These are phyloP conservation scores for Cryptomeria japonica DNA, from an alignment of 75 land plant genomes.

Conservation along the genomic window DNA sequence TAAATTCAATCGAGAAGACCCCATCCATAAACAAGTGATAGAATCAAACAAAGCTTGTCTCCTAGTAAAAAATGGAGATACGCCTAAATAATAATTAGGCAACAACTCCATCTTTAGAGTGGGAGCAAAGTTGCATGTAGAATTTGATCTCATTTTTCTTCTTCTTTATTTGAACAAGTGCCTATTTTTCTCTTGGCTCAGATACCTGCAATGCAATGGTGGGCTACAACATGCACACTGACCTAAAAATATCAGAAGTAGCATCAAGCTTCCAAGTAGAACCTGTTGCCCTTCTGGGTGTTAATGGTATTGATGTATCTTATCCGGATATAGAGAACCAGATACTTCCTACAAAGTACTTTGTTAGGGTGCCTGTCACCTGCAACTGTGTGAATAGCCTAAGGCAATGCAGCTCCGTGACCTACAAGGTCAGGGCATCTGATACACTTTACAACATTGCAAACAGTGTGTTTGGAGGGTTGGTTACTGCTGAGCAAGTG, in stretches of 20 bases:
- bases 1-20: too few species aligned
- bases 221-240: slow-evolving; percentile 69
- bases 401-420: slow-evolving; percentile 36
- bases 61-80: too few species aligned
- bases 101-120: too few species aligned
- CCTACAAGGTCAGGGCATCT: slow-evolving; percentile 52
- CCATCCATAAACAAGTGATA: too few species aligned
- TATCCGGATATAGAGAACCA: slow-evolving; percentile 49
- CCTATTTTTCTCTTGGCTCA: too few species aligned
- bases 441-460: slow-evolving; percentile 64
- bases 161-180: too few species aligned
- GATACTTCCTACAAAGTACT: slow-evolving; percentile 55
- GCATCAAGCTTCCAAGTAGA: slow-evolving; percentile 61
- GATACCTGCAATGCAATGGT: slow-evolving; percentile 61
- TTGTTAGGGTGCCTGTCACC: slow-evolving; percentile 54
- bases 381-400: slow-evolving; percentile 70
- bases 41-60: too few species aligned
- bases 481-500: slow-evolving; percentile 68
- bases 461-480: slow-evolving; percentile 39
- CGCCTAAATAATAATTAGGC: too few species aligned
- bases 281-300: slow-evolving; percentile 59
- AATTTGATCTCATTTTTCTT: too few species aligned
- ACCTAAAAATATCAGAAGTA: slow-evolving; percentile 69
- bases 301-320: slow-evolving; percentile 66
- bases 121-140: too few species aligned